These are phyloP conservation scores for Blastomyces percursus DNA, from an alignment of 2,329 filamentous ascomycete genomes.

Conservation along the genomic window DNA sequence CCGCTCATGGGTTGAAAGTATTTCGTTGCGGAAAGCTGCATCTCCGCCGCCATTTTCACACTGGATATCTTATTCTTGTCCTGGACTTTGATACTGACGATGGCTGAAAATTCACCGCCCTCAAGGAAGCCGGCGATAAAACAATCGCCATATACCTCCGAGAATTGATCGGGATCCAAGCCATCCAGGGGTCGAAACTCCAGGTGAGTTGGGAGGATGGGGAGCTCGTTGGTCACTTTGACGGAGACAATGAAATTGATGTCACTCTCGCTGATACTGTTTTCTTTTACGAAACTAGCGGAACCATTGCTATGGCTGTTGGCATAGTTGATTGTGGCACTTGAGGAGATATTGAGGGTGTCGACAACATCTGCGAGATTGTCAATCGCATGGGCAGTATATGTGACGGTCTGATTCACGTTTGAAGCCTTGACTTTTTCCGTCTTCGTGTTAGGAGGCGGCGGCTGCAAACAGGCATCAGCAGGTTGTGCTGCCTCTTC, in stretches of 20 bases:
- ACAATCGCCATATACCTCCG: slow-evolving; percentile 25
- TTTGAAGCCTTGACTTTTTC: slow-evolving; percentile 2
- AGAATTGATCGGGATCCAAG: slow-evolving; percentile 20
- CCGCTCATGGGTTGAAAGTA: slow-evolving; percentile 5
- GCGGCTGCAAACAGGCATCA: neutral
- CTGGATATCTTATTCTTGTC: slow-evolving; percentile 23
- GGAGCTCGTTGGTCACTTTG: slow-evolving; percentile 16
- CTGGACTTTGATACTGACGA: slow-evolving; percentile 24
- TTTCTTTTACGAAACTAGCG: slow-evolving; percentile 15
- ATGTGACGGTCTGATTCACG: slow-evolving; percentile 23
- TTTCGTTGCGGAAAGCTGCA: slow-evolving; percentile 15
- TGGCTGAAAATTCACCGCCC: slow-evolving; percentile 26
- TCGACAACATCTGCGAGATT: slow-evolving; percentile 31
- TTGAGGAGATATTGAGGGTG: slow-evolving; percentile 30
- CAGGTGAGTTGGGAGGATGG: slow-evolving; percentile 7
- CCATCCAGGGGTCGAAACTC: slow-evolving; percentile 12
- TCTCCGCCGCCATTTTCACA: slow-evolving; percentile 26
- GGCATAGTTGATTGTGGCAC: slow-evolving; percentile 30
- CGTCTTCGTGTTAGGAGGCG: neutral
- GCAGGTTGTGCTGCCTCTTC: neutral
- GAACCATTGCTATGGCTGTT: slow-evolving; percentile 23
- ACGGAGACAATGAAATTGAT: slow-evolving; percentile 17
- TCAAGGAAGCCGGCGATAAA: slow-evolving; percentile 27
- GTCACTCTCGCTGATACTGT: slow-evolving; percentile 16
- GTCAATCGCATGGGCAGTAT: slow-evolving; percentile 23